Percentiles rank a stretch among this genome's conserved stretches.
These are phyloP conservation scores for Pogostemon cablin DNA, from an alignment of 257 asterid genomes.

Conservation along the genomic window DNA sequence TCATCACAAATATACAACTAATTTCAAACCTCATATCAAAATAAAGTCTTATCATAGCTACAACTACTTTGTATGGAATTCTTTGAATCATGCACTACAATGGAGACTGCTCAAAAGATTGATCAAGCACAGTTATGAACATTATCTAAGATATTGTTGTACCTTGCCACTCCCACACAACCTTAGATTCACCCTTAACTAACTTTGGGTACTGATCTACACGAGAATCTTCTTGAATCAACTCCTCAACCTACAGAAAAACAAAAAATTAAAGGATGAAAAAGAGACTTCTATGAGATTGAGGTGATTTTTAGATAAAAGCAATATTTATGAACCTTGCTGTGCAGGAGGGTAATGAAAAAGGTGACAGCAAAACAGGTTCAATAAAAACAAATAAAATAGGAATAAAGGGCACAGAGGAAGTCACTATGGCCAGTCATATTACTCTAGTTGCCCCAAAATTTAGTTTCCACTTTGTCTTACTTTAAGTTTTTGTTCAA, in stretches of 20 bases:
- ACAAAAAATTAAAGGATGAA: not conserved
- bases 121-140: conserved; percentile 6
- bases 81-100: conserved; percentile 7
- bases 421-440: conserved; percentile 22
- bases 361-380: conserved; percentile 12
- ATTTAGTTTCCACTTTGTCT: not conserved
- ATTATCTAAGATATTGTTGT: conserved; percentile 25
- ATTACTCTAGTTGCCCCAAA: not conserved
- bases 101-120: conserved; percentile 3
- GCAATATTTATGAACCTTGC: not conserved
- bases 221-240: conserved; percentile 90
- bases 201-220: conserved; percentile 79
- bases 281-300: not conserved
- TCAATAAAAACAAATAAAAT: not conserved
- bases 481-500: not conserved
- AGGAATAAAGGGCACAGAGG: conserved; percentile 4
- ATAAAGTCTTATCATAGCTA: not conserved
- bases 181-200: conserved; percentile 88
- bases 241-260: conserved; percentile 73
- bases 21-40: conserved; percentile 1
- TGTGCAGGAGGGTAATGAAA: conserved; percentile 19
- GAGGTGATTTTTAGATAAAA: conserved; percentile 1
- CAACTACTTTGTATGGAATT: not conserved
- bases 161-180: conserved; percentile 99
- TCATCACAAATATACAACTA: conserved; percentile 21